Evolutionary conservation across 1,284 basidiomycete genomes (phyloP).

Genomic region (Cryptococcus sp.): DNA sequence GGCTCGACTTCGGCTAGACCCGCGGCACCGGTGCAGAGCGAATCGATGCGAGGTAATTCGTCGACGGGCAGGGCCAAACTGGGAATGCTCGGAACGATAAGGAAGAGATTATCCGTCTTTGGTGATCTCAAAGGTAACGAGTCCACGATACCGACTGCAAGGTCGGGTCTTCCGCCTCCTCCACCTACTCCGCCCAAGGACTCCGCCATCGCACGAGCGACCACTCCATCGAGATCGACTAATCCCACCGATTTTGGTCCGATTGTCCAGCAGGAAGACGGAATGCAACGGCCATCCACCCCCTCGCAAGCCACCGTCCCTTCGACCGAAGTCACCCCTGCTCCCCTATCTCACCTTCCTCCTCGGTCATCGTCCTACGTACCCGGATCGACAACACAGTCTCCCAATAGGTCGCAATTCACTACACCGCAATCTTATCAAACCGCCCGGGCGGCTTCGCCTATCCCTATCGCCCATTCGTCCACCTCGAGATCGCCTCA

Average conservation of each 20-base stretch:
- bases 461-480: neutral
- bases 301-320: neutral
- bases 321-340: neutral
- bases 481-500: neutral
- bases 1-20: neutral
- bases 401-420: neutral
- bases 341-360: neutral
- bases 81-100: slow-evolving; percentile 23
- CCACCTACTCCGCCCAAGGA: neutral
- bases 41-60: neutral
- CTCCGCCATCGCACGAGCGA: neutral
- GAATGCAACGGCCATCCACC: neutral
- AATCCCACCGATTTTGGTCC: neutral
- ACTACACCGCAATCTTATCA: neutral
- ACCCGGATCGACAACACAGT: neutral
- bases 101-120: slow-evolving; percentile 18
- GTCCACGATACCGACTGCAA: neutral
- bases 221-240: neutral
- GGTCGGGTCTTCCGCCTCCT: neutral
- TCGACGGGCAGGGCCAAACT: neutral
- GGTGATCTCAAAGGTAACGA: slow-evolving; percentile 5
- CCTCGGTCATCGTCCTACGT: slow-evolving; percentile 2
- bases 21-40: neutral
- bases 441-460: neutral
- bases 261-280: neutral